Evolutionary conservation across 371 early-diverging fungal species (phyloP).

Genomic region (Mucor lusitanicus): DNA sequence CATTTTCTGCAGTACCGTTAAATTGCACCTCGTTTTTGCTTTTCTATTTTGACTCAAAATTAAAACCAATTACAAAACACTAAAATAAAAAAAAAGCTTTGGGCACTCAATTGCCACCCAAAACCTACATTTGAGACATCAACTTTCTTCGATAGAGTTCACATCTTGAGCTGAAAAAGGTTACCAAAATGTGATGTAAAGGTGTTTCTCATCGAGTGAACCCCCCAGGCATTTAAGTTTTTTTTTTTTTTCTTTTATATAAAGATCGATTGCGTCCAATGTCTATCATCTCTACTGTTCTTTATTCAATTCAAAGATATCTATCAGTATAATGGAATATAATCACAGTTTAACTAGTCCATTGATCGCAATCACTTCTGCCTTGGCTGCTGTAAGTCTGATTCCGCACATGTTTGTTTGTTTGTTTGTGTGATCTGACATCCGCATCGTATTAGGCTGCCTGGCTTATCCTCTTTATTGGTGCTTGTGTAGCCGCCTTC

Average conservation of each 20-base stretch:
- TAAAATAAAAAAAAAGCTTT: background rate
- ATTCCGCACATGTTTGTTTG: background rate
- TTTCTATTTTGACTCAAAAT: background rate
- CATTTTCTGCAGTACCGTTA: background rate
- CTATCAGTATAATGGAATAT: conserved; percentile 5
- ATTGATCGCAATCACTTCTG: conserved; percentile 8
- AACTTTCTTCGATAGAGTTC: background rate
- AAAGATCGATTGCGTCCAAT: background rate
- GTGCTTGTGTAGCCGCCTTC: conserved; percentile 56
- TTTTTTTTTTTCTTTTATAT: background rate
- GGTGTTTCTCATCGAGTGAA: conserved; percentile 15
- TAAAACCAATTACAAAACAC: background rate
- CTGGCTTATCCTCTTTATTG: conserved; percentile 70
- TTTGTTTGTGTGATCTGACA: background rate
- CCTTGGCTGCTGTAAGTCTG: conserved; percentile 14
- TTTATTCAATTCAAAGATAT: conserved; percentile 1
- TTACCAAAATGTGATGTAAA: conserved; percentile 6
- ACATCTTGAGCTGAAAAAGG: background rate
- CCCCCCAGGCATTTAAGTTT: conserved; percentile 4
- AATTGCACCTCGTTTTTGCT: background rate
- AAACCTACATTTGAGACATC: background rate
- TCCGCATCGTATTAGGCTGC: conserved; percentile 42
- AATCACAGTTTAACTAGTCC: conserved; percentile 18
- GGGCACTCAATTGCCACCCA: background rate
- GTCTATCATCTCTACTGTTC: background rate